These are phyloP conservation scores for Starmerella bacillaris DNA, from an alignment of 805 yeast genomes.

Conservation along the genomic window DNA sequence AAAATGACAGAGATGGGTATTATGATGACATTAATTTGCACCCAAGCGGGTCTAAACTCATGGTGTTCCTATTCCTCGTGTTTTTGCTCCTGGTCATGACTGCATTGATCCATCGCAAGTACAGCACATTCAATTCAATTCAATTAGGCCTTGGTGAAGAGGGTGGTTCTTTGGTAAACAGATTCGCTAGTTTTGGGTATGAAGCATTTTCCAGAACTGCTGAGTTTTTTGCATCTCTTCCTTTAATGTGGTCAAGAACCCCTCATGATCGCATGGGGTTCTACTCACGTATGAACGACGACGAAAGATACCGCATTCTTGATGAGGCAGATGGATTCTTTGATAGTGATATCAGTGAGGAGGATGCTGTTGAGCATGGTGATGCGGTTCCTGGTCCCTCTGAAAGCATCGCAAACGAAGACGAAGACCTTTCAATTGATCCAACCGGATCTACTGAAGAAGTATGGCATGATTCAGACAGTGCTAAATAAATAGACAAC, in stretches of 20 bases:
- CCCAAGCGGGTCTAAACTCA: not conserved
- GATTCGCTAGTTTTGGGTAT: not conserved
- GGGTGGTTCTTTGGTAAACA: not conserved
- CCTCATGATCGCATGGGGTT: constrained; percentile 18
- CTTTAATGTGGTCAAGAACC: constrained; percentile 13
- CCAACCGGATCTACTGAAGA: no score
- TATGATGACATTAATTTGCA: no score
- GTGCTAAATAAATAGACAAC: no score
- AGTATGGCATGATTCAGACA: no score
- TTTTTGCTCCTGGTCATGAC: not conserved
- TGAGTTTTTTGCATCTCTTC: constrained; percentile 1
- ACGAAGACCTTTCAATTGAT: no score
- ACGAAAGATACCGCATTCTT: constrained; percentile 20
- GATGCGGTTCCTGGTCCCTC: constrained; percentile 1
- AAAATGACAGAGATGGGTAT: not conserved
- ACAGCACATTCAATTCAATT: no score
- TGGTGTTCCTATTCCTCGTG: not conserved
- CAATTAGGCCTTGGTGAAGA: not conserved
- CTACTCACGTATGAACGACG: constrained; percentile 22
- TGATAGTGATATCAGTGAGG: constrained; percentile 14
- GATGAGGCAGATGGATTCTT: constrained; percentile 9
- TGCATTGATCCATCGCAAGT: not conserved
- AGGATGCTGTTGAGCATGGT: constrained; percentile 3
- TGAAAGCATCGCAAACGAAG: constrained; percentile 4
- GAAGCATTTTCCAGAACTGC: constrained; percentile 2